These are phyloP conservation scores for Boletus rubroflammeus DNA, from an alignment of 768 basidiomycete species.

Conservation along the genomic window DNA sequence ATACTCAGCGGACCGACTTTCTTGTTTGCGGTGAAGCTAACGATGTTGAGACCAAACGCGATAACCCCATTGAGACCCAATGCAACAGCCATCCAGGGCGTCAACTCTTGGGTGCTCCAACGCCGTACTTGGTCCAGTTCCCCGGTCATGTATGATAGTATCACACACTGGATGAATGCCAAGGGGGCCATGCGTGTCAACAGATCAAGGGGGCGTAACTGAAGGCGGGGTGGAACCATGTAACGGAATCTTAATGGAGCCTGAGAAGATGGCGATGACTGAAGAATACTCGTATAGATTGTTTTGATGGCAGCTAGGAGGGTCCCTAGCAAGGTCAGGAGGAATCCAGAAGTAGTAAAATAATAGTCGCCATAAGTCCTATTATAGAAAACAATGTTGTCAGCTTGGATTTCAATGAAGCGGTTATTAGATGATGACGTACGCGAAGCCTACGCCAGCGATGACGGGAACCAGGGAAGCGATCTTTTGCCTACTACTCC, in stretches of 20 bases:
- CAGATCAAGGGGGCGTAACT: conserved; percentile 77
- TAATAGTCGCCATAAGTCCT: conserved; percentile 97
- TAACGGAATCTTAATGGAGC: conserved; percentile 15
- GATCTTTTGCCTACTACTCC: conserved; percentile 59
- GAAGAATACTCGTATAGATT: conserved; percentile 81
- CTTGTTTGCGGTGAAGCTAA: conserved; percentile 95
- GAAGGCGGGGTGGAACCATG: conserved; percentile 34
- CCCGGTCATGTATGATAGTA: conserved; percentile 74
- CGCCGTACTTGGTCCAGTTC: conserved; percentile 65
- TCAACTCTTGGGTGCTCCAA: conserved; percentile 43
- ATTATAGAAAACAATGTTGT: neutral
- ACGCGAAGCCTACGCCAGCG: conserved; percentile 89
- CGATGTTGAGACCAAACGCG: conserved; percentile 90
- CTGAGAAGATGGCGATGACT: conserved; percentile 37
- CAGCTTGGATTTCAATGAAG: neutral
- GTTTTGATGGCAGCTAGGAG: conserved; percentile 92
- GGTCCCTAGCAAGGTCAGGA: conserved; percentile 87
- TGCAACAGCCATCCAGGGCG: conserved; percentile 42
- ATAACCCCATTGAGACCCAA: conserved; percentile 77
- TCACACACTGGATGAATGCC: conserved; percentile 82
- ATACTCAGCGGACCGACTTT: conserved; percentile 86
- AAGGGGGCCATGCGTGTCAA: conserved; percentile 88
- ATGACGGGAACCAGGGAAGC: conserved; percentile 81
- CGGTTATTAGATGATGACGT: conserved; percentile 5
- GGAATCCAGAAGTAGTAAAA: conserved; percentile 78